phyloP scores from a whole-genome alignment of 2,329 filamentous ascomycete genomes.

The Drechmeria coniospora region DNA sequence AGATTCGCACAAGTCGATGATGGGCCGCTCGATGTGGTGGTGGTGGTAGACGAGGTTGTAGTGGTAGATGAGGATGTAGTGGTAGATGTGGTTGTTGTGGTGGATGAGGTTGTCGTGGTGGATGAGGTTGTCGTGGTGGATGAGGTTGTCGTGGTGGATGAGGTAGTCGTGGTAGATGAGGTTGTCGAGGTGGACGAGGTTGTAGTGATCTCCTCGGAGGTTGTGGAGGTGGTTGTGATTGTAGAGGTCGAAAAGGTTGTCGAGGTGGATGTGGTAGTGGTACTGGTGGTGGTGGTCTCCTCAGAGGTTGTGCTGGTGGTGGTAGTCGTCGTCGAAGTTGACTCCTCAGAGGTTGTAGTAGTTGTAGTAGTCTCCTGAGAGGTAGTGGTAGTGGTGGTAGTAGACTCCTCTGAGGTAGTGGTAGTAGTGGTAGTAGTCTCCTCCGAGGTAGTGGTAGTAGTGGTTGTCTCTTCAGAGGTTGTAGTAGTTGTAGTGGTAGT shows the following conservation, averaged over 20 bases:
- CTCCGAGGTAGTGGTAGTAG: not conserved
- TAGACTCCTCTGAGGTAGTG: not conserved
- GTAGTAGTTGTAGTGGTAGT: not conserved
- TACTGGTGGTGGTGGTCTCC: not conserved
- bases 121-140: not conserved
- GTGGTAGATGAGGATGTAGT: not conserved
- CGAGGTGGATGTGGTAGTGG: not conserved
- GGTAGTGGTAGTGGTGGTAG: not conserved
- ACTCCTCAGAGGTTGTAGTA: not conserved
- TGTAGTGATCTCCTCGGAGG: not conserved
- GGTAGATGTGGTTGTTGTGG: not conserved
- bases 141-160: not conserved
- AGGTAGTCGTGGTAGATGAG: not conserved
- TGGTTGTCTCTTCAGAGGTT: not conserved
- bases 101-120: not conserved
- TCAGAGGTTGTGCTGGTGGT: not conserved
- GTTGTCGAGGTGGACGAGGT: not conserved
- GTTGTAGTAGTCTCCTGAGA: not conserved
- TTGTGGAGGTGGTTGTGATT: not conserved
- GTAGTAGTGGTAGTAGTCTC: not conserved
- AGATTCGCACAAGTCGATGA: conserved; percentile 3
- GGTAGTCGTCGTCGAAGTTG: not conserved
- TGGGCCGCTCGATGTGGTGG: not conserved
- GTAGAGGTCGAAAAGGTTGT: not conserved
- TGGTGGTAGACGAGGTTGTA: not conserved